These are phyloP conservation scores for Metarhizium robertsii DNA, from an alignment of 2,329 filamentous ascomycete genomes.

Conservation along the genomic window DNA sequence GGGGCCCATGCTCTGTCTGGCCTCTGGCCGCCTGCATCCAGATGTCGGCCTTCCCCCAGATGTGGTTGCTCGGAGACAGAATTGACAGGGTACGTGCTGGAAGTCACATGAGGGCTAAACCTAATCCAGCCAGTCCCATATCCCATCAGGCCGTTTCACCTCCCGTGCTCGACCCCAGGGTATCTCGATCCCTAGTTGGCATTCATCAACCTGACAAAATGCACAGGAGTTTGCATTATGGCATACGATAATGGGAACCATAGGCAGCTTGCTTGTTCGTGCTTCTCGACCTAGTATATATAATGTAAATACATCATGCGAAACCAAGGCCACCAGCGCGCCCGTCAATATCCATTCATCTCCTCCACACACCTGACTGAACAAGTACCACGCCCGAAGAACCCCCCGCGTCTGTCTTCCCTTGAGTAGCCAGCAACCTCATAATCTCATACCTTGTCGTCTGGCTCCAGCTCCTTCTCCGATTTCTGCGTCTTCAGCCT, in stretches of 20 bases:
- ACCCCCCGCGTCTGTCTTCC: background rate
- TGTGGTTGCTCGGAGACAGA: background rate
- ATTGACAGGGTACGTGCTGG: background rate
- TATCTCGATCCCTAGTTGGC: too few relatives aligned
- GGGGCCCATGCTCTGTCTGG: background rate
- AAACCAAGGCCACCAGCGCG: background rate
- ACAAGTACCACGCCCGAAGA: background rate
- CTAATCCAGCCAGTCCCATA: background rate
- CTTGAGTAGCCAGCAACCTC: background rate
- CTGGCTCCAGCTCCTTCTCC: slow-evolving; percentile 20
- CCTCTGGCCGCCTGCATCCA: background rate
- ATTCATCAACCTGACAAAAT: background rate
- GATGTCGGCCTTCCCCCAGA: background rate
- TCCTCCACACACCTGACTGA: background rate
- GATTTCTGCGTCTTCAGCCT: slow-evolving; percentile 40
- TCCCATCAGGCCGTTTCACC: too few relatives aligned
- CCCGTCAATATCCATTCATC: background rate
- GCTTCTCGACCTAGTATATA: background rate
- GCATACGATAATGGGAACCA: background rate
- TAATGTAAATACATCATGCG: background rate
- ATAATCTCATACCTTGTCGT: background rate
- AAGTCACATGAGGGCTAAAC: slow-evolving; percentile 1
- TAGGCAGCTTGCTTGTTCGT: background rate
- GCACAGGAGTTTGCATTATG: background rate
- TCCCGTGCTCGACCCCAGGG: too few relatives aligned